Conservation (phyloP, 2,329 filamentous ascomycete species). For the Epicoccum nigrum region DNA sequence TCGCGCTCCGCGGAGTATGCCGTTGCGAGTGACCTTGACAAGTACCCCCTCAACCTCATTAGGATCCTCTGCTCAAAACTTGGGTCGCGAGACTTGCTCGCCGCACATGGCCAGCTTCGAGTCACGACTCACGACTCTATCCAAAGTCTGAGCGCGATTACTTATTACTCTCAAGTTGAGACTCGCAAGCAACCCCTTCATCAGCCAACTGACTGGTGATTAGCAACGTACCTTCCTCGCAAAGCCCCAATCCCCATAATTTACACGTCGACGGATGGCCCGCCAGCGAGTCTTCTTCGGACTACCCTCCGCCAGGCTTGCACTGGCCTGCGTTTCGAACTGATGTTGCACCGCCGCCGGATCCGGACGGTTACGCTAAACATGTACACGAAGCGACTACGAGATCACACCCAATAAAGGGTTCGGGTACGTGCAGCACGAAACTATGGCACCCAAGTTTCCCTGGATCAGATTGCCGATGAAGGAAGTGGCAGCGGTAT, state of each 20-base stretch:
- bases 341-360: background rate
- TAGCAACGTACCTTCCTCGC: too few relatives aligned
- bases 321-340: too few relatives aligned
- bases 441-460: background rate
- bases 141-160: too few relatives aligned
- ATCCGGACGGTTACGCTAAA: slow-evolving; percentile 11
- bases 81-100: background rate
- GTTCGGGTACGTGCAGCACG: slow-evolving; percentile 7
- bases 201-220: background rate
- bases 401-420: slow-evolving; percentile 6
- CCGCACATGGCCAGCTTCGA: background rate
- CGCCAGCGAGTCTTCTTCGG: background rate
- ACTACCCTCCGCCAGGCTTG: background rate
- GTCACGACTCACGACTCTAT: background rate
- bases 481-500: background rate
- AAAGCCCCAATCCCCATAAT: background rate
- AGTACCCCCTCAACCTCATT: too few relatives aligned
- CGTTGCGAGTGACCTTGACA: background rate
- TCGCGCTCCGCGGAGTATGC: background rate
- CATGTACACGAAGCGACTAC: background rate
- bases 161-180: too few relatives aligned
- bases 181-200: too few relatives aligned
- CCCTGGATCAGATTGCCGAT: too few relatives aligned
- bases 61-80: too few relatives aligned
- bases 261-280: background rate